Evolutionary conservation across 306 rosid species (phyloP), one percentile per base, ranked within the genome.

Genomic region (Dryas drummondii): DNA sequence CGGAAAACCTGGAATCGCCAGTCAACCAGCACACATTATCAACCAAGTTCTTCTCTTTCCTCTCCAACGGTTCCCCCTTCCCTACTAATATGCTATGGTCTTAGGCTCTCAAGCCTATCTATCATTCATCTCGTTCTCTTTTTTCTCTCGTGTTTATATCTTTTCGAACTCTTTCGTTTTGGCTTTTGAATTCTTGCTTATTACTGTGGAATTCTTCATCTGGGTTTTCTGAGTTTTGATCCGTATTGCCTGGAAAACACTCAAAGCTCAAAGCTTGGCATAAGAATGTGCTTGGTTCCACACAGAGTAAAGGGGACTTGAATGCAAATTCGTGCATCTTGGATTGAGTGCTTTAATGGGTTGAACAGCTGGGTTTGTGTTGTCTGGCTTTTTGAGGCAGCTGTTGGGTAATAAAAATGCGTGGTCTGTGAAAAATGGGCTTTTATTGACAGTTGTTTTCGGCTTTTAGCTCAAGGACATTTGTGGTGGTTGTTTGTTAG

Each of bases 1-100:
- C 89, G 88, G 67, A 82, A 88, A 86, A 77, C 52, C 75, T 74
- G 90, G 89, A 81, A 6, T 81, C 37, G 71, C 88, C 87, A 83
- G 71, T 81, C 78, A 79, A 32, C 57, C 41, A 46, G 13, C 40
- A 8, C 32, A 55, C 26, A 26, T 75, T 32, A 15, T 0, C 16
- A 67, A 72, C 73, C 78, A 65, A 17, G 13, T 32, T 32, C 60
- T 69, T 68, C 77, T 77, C 77, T 78, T 66, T 75, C 69, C 61
- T 47, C 64, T 70, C 85, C 75, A 85, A 85, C 78, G 83, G 84
- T 76, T 79, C 81, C 71, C 80, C 76, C 80, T 71, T 76, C 59
- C 81, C 66, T 76, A 60, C 66, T 71, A 53, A 70, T 14, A 63
- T 56, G 78, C 78, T 71, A n/a, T 71, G 71, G 78, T 60, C 60